A percentile compares a stretch with the other conserved stretches of the same genome.
These are phyloP conservation scores for Rhodomyrtus psidioides DNA, from an alignment of 441 rosid genomes.

Conservation along the genomic window DNA sequence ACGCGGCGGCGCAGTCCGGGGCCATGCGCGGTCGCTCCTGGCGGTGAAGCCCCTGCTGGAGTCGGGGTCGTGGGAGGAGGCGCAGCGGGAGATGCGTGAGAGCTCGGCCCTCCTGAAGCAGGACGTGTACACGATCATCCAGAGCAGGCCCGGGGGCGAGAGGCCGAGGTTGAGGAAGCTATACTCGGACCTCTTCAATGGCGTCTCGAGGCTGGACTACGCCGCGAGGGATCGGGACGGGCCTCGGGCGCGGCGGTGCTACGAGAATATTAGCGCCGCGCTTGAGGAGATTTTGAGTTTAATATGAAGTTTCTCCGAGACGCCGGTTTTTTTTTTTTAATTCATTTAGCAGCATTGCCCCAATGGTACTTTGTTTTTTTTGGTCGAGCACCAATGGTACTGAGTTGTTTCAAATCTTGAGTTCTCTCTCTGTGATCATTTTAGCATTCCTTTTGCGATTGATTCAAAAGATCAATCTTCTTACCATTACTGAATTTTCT, in stretches of 20 bases:
- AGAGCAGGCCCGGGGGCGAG: constrained; percentile 41
- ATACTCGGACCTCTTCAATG: constrained; percentile 50
- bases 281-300: constrained; percentile 25
- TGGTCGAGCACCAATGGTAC: too few relatives aligned
- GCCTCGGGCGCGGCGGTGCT: constrained; percentile 23
- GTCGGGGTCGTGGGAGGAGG: constrained; percentile 45
- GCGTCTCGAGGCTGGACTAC: constrained; percentile 49
- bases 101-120: constrained; percentile 51
- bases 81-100: constrained; percentile 40
- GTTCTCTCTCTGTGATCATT: background rate
- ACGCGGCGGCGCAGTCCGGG: constrained; percentile 23
- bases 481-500: too few relatives aligned
- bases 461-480: background rate
- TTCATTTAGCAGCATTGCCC: too few relatives aligned
- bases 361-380: too few relatives aligned
- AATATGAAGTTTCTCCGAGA: background rate
- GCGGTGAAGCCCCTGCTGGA: constrained; percentile 25
- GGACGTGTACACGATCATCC: constrained; percentile 55
- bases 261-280: constrained; percentile 21
- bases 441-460: background rate
- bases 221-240: constrained; percentile 51
- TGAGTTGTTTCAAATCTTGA: too few relatives aligned
- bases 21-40: constrained; percentile 20
- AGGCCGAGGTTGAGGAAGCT: constrained; percentile 51
- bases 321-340: too few relatives aligned